phyloP scores from a whole-genome alignment of 805 yeast species.

The Hanseniaspora clermontiae region DNA sequence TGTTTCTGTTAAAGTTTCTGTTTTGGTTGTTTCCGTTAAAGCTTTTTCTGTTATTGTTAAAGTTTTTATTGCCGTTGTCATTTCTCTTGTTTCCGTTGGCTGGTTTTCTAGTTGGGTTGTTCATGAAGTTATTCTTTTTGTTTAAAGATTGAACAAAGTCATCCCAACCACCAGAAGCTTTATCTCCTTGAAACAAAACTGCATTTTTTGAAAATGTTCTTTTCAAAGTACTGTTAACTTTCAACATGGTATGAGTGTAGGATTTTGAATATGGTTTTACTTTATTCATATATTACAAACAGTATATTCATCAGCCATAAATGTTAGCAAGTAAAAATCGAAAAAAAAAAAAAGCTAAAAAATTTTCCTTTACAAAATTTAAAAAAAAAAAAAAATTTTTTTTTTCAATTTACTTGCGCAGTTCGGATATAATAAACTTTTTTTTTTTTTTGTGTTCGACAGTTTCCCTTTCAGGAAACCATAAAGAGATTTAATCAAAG shows the following conservation, averaged over 20 bases:
- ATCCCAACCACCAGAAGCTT: conserved; percentile 1
- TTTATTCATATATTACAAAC: no score
- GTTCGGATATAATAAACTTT: background rate
- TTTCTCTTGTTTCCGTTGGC: background rate
- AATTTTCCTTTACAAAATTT: background rate
- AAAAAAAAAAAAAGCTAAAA: background rate
- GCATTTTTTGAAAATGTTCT: conserved; percentile 2
- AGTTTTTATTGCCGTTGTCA: background rate
- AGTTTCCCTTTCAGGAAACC: background rate
- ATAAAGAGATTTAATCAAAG: background rate
- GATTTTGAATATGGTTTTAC: background rate
- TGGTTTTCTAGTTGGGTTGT: background rate
- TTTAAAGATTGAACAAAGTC: conserved; percentile 6
- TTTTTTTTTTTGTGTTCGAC: background rate
- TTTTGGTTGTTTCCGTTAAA: background rate
- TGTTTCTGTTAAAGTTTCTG: background rate
- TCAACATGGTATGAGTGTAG: background rate
- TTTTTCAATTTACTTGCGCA: background rate
- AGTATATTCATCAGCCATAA: no score
- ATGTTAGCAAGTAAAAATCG: background rate
- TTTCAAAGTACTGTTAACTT: background rate
- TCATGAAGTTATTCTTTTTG: background rate
- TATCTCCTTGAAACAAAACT: background rate
- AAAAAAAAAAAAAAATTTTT: background rate
- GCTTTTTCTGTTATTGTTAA: background rate